phyloP scores from a whole-genome alignment of 257 asterid genomes.

The Vinca minor region DNA sequence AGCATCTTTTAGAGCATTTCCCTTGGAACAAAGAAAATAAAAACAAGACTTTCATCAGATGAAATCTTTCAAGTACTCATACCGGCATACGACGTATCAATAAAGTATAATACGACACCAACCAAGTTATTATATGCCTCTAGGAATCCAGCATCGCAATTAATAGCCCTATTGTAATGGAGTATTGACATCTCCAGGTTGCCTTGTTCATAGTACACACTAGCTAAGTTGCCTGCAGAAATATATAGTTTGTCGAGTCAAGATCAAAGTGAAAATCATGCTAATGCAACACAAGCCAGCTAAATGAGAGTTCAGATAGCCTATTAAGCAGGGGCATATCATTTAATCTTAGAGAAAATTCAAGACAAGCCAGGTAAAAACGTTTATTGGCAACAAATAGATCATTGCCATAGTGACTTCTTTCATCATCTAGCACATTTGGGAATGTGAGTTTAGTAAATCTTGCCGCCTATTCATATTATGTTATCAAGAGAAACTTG shows the following conservation, averaged over 20 bases:
- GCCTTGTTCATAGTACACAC: constrained; percentile 88
- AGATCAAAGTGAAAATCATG: background rate
- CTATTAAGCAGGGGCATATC: background rate
- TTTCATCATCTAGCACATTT: background rate
- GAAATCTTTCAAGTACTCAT: background rate
- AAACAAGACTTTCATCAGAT: background rate
- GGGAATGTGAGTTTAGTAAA: background rate
- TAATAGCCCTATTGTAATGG: constrained; percentile 84
- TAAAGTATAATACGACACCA: constrained; percentile 6
- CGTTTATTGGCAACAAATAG: background rate
- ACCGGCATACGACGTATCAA: no score
- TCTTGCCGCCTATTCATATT: background rate
- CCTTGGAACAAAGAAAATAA: constrained; percentile 34
- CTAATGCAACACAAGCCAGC: background rate
- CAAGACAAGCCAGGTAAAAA: background rate
- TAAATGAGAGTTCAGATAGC: background rate
- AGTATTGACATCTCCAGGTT: constrained; percentile 91
- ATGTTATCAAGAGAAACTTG: background rate
- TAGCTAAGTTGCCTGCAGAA: constrained; percentile 83
- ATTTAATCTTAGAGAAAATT: background rate
- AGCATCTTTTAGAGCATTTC: constrained; percentile 96
- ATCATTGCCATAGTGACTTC: background rate
- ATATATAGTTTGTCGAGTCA: no score
- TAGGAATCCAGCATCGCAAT: constrained; percentile 82
- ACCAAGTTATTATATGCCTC: constrained; percentile 98